Percentiles rank a stretch among this genome's conserved stretches.
Conservation (phyloP, 2,329 filamentous ascomycete species). For the Chrysoporthe puriensis region DNA sequence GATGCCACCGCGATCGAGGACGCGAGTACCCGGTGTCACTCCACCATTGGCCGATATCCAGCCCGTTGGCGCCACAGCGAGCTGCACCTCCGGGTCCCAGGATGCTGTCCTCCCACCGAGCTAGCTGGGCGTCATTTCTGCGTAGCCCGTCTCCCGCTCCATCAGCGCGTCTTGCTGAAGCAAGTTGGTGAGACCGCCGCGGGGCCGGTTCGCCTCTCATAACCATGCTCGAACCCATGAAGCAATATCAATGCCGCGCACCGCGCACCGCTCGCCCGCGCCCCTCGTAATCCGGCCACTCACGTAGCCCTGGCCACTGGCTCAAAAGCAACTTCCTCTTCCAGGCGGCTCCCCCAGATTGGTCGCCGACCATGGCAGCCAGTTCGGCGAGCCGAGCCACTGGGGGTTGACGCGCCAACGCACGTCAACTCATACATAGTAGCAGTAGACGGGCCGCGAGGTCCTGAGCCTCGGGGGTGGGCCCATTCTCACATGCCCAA, state of each 20-base stretch:
- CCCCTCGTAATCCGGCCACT: background rate
- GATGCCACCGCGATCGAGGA: background rate
- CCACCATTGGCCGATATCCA: background rate
- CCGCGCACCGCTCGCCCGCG: background rate
- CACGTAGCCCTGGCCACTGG: background rate
- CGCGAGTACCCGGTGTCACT: background rate
- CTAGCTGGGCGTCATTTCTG: no score
- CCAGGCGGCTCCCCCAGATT: background rate
- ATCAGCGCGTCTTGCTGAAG: no score
- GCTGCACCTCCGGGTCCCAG: no score
- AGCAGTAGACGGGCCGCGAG: background rate
- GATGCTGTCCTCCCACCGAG: no score
- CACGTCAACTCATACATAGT: background rate
- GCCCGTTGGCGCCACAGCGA: background rate
- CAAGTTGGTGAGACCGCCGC: no score
- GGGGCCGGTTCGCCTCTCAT: no score
- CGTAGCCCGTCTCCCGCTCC: no score
- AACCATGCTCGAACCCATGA: background rate
- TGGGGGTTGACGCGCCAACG: constrained; percentile 4
- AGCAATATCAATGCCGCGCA: background rate
- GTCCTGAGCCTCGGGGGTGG: background rate
- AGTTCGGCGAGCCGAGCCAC: constrained; percentile 9
- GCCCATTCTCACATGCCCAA: constrained; percentile 14
- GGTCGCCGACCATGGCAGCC: background rate
- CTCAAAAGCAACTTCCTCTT: constrained; percentile 10